Percentiles rank a stretch among this genome's conserved stretches.
Conservation (phyloP, 805 yeast genomes). For the Metschnikowia arizonensis region DNA sequence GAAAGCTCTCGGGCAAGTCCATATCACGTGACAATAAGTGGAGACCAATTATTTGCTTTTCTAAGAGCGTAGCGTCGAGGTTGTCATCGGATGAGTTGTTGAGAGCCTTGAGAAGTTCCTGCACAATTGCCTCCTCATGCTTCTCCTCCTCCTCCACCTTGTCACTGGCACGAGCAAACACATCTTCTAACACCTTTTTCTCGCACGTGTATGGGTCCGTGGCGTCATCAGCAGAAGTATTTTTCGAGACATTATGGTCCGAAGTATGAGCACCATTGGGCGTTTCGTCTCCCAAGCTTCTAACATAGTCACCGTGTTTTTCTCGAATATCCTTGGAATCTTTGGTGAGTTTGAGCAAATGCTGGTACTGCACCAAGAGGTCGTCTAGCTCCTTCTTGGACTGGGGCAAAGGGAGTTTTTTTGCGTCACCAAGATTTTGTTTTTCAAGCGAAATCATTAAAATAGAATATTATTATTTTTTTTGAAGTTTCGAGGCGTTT, state of each 20-base stretch:
- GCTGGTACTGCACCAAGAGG: constrained; percentile 16
- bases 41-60: constrained; percentile 58
- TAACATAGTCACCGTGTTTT: not conserved
- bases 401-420: constrained; percentile 12
- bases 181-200: constrained; percentile 27
- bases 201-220: constrained; percentile 23
- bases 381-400: constrained; percentile 16
- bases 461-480: not conserved
- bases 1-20: constrained; percentile 56
- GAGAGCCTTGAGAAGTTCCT: constrained; percentile 17
- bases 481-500: not conserved
- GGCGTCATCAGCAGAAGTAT: not conserved
- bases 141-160: constrained; percentile 23
- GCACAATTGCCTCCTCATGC: constrained; percentile 22
- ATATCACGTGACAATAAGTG: constrained; percentile 63
- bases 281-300: not conserved
- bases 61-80: constrained; percentile 30
- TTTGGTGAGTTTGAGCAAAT: constrained; percentile 16
- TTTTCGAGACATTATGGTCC: not conserved
- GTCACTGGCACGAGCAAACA: constrained; percentile 26
- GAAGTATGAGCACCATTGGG: not conserved
- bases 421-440: not conserved
- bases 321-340: constrained; percentile 22
- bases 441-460: constrained; percentile 1
- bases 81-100: constrained; percentile 15